Evolutionary conservation across 768 basidiomycete genomes (phyloP), one percentile per base, ranked within the genome.

Genomic region (Auricularia heimuer): DNA sequence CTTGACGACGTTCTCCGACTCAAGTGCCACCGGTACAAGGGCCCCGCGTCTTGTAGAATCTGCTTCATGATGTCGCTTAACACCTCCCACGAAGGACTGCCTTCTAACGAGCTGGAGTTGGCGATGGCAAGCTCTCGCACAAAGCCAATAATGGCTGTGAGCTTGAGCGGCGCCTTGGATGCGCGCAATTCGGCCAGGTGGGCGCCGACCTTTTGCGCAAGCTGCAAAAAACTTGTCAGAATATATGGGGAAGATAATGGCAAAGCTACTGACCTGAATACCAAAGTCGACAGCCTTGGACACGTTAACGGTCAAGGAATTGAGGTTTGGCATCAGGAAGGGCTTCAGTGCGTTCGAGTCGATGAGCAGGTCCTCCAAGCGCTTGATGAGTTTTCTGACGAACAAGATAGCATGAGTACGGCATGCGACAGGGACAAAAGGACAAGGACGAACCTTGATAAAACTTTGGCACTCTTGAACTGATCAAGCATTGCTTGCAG

Each of bases 251-350:
- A 14, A 24, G 12, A 3, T 44, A 42, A 11, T 24, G 6, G 33
- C 62, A 44, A 39, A 8, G 73, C 4, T 63, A 64, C 86, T 63
- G 66, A 92, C 93, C 63, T 90, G 89, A 64, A 97, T 90, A 72
- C 92, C 92, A 72, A 96, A 92, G 75, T 95, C 92, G 68, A 94
- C 88, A 10, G 94, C 82, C 66, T 91, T 90, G 1, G 87, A 85
- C 1, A 92, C 86, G 35, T 82, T 78, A 65, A 89, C 85, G 70
- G 83, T 85, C n/a, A 93, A 73, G 2, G 80, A 79, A 67, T 89
- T 85, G 71, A 94, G 83, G 58, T 90, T 89, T 3, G 87, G 83
- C 12, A 90, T 77, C 35, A 94, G 80, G 70, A 85, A 81, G 0
- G 85, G 76, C 70, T 85, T 88, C 60, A 97, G 80, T 0, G 94